Evolutionary conservation across 2,329 filamentous ascomycete species (phyloP), one percentile per base, ranked within the genome.

Genomic region (Alternaria angustiovoidea): DNA sequence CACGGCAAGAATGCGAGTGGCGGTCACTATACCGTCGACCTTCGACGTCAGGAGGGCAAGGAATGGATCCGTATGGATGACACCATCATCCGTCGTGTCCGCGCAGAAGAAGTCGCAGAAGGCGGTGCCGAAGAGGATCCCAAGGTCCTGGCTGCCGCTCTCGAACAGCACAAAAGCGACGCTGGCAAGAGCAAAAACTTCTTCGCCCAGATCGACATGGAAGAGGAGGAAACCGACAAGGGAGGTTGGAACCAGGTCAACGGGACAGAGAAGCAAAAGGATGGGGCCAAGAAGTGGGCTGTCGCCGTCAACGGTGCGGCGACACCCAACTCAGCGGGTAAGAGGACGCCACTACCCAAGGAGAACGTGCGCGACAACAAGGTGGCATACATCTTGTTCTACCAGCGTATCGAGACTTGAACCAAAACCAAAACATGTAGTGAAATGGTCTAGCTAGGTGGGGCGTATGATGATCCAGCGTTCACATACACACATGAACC

Each of bases 51-150:
- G 78, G 95, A 99, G 75, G 93, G 91, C n/a, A 88, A 88, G 22
- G 94, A 97, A 78, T 99, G 95, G 95, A 91, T 99, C 57, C 91
- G 94, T 55, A 88, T 99, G 67, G 95, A 99, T 72, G 95, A 99
- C 76, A 99, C 95, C 0, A 82, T 93, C 61, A 93, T 99, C 65
- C 88, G 91, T 62, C 90, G 93, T 41, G 88, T 99, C 36, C 87
- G 91, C 55, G 90, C 89, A 63, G 92, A 97, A 73, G 94, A 98
- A 64, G 94, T 98, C 20, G 94, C 93, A 2, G 91, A 94, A 78
- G 91, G 87, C 22, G 93, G 92, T 39, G 87, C 90, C 22, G 92
- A 96, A 71, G 93, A 96, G 72, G 90, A 90, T 68, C 88, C 88
- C 1, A 89, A 91, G 61, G 78, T 87, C 2, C 88, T 92, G 61